Percentiles rank a stretch among this genome's conserved stretches.
Conservation (phyloP, 305 asterid genomes). For the Solanum chacoense region DNA sequence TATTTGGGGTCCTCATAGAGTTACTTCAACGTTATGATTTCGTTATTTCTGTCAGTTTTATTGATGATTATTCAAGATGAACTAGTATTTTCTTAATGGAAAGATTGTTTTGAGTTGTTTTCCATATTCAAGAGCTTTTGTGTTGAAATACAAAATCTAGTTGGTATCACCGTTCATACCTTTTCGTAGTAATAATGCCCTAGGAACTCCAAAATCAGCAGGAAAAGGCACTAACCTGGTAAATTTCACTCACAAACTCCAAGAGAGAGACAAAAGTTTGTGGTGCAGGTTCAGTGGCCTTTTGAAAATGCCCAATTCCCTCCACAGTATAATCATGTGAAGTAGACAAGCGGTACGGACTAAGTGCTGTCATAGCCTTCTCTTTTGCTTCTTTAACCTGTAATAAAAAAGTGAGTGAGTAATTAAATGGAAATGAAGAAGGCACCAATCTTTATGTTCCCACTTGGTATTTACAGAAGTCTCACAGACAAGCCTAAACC, state of each 20-base stretch:
- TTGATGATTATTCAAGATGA: background rate
- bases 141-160: background rate
- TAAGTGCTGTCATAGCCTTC: conserved; percentile 71
- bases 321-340: conserved; percentile 49
- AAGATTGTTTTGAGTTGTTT: background rate
- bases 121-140: background rate
- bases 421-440: background rate
- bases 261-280: conserved; percentile 80
- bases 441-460: background rate
- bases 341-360: conserved; percentile 47
- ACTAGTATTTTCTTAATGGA: background rate
- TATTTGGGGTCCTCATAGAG: background rate
- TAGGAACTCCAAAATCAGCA: background rate
- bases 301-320: conserved; percentile 41
- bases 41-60: background rate
- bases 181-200: background rate
- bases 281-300: conserved; percentile 32
- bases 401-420: conserved; percentile 4
- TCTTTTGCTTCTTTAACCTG: conserved; percentile 93
- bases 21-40: background rate
- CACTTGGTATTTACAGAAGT: background rate
- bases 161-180: background rate
- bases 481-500: background rate
- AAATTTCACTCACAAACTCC: conserved; percentile 93
- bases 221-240: conserved; percentile 45